Evolutionary conservation across 305 asterid genomes (phyloP), one percentile per base, ranked within the genome.

Genomic region (Rubia balearica): DNA sequence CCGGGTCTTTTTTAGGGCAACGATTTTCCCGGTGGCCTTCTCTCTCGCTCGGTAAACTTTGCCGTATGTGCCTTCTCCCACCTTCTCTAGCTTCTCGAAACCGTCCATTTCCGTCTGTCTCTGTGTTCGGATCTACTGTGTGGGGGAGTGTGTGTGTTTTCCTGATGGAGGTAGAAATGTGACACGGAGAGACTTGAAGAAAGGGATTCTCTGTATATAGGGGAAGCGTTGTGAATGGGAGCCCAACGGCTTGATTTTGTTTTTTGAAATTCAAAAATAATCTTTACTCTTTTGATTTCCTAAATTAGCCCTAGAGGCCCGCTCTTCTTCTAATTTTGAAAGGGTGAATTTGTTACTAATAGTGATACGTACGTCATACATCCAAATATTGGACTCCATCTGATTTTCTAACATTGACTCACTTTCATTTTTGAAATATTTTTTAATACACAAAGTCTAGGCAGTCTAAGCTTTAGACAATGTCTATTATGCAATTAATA

Each of bases 41-140:
- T 94, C 99, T 68, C 90, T 82, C 21, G 98, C 98, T 79, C 98
- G 72, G 84, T 94, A 94, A 55, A 94, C 99, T 75, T 91, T 94
- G 0, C 99, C 98, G 66, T 94, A 94, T 13, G 99, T 94, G 9
- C 99, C 99, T 71, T 94, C 99, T n/a, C 99, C 98, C 0, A 94
- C 99, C 73, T 91, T 94, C 88, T 94, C 99, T 7, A 94, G 89
- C 83, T 94, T 94, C 88, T 91, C 99, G 61, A 87, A 94, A 11
- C 96, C 96, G 36, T 94, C 96, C 98, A 89, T 94, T 7, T 42
- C 19, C 36, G 69, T 7, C 16, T 11, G 36, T 53, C 11, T 3
- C 0, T 21, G 11, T 2, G 30, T 65, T 65, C 17, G 5, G 12
- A 9, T 42, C 38, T 65, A 21, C 69, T 65, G 10, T 65, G 55